Conservation (phyloP, 257 asterid genomes). For the Ajuga chamaepitys region DNA sequence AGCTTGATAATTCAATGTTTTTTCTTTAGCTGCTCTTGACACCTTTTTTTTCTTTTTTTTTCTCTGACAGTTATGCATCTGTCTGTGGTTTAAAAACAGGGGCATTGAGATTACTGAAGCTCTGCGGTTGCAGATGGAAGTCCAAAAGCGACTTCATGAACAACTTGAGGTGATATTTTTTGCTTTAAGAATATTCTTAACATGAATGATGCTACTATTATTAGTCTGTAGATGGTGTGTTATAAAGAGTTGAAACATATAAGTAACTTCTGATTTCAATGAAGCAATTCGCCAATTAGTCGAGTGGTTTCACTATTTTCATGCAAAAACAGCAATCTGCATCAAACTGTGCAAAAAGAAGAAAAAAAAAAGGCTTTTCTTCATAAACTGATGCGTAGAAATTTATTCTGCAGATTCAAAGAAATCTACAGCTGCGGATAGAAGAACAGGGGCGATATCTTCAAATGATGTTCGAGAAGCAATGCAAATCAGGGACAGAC, state of each 20-base stretch:
- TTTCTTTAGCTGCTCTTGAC: neutral
- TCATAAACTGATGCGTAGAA: neutral
- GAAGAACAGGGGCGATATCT: slow-evolving; percentile 87
- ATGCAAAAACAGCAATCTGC: neutral
- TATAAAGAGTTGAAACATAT: neutral
- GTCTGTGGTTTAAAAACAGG: slow-evolving; percentile 30
- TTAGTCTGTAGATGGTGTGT: neutral
- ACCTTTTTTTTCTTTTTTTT: neutral
- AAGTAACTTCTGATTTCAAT: neutral
- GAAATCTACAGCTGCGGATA: slow-evolving; percentile 86
- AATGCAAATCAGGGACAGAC: slow-evolving; percentile 59
- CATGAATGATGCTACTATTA: neutral
- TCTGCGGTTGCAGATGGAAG: slow-evolving; percentile 85
- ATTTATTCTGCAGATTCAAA: slow-evolving; percentile 58
- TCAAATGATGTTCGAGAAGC: slow-evolving; percentile 91
- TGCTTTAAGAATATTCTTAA: neutral
- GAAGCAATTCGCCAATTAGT: neutral
- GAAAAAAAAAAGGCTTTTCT: neutral
- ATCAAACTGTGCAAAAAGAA: too few species aligned
- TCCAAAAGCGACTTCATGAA: slow-evolving; percentile 94
- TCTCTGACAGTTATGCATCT: slow-evolving; percentile 12
- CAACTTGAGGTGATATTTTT: slow-evolving; percentile 73
- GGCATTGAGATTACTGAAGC: slow-evolving; percentile 96
- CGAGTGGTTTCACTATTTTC: neutral
- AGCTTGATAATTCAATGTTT: neutral